Conservation (phyloP, 352 stramenopile species). For the Phytophthora tentaculata region DNA sequence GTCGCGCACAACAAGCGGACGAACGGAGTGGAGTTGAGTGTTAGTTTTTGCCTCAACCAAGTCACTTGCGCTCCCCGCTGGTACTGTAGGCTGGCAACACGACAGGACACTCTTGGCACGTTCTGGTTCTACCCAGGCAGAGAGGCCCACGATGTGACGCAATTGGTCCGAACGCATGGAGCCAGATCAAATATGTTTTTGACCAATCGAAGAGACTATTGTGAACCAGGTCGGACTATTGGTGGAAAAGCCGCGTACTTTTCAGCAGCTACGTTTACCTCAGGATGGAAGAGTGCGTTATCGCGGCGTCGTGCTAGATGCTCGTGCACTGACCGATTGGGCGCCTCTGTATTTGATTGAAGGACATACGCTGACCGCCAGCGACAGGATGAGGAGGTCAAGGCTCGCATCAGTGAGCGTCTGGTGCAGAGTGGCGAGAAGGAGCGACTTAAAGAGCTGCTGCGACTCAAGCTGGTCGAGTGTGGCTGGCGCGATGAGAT, state of each 20-base stretch:
- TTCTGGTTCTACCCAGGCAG: slow-evolving; percentile 18
- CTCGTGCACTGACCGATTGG: slow-evolving; percentile 18
- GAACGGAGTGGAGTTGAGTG: slow-evolving; percentile 22
- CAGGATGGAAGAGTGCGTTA: slow-evolving; percentile 43
- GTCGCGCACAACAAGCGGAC: slow-evolving; percentile 33
- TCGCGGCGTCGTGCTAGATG: slow-evolving; percentile 8
- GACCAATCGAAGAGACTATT: slow-evolving; percentile 9
- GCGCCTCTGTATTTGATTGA: slow-evolving; percentile 11
- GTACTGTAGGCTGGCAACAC: slow-evolving; percentile 14
- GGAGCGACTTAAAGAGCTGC: slow-evolving; percentile 89
- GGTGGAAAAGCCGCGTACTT: slow-evolving; percentile 17
- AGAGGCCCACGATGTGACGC: slow-evolving; percentile 34
- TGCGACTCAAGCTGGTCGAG: slow-evolving; percentile 87
- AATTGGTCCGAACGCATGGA: slow-evolving; percentile 40
- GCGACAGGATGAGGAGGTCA: slow-evolving; percentile 76
- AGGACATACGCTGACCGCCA: slow-evolving; percentile 60
- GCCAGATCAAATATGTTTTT: slow-evolving; percentile 28
- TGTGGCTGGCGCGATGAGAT: slow-evolving; percentile 94
- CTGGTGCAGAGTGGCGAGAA: slow-evolving; percentile 91
- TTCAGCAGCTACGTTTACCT: slow-evolving; percentile 7
- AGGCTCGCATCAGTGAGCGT: slow-evolving; percentile 85
- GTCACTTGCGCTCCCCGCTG: slow-evolving; percentile 5
- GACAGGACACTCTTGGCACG: slow-evolving; percentile 22
- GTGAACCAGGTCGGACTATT: slow-evolving; percentile 23
- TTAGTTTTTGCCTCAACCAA: slow-evolving; percentile 1